These are phyloP conservation scores for Selaginella tamariscina DNA, from an alignment of 75 land plant species.

Conservation along the genomic window DNA sequence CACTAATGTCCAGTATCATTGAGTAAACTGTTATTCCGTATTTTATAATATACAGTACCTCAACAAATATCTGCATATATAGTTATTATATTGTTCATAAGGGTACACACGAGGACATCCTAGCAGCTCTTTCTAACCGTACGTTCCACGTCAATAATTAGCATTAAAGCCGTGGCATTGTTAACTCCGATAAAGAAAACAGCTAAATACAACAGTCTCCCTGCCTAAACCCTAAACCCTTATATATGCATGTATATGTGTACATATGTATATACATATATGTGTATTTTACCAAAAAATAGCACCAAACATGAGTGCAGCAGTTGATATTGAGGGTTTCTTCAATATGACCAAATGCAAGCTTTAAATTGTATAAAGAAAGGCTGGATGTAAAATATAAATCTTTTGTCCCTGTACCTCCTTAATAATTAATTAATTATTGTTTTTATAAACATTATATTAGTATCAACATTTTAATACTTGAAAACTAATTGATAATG, in stretches of 20 bases:
- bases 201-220: background rate
- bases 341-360: conserved; percentile 21
- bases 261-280: background rate
- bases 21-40: background rate
- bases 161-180: background rate
- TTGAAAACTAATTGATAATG: no score
- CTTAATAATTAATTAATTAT: no score
- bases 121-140: background rate
- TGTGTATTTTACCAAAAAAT: conserved; percentile 1
- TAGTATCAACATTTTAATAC: no score
- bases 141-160: background rate
- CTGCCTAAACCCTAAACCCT: background rate
- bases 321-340: conserved; percentile 14
- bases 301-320: background rate
- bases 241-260: background rate
- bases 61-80: background rate
- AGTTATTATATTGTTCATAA: background rate
- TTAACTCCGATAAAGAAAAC: background rate
- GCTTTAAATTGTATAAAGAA: conserved; percentile 18
- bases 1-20: conserved; percentile 1
- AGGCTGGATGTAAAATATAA: conserved; percentile 30
- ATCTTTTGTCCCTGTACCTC: no score
- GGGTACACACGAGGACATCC: background rate
- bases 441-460: no score
- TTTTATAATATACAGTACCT: background rate